These are phyloP conservation scores for Sporobolomyces pararoseus DNA, from an alignment of 768 basidiomycete genomes.

Conservation along the genomic window DNA sequence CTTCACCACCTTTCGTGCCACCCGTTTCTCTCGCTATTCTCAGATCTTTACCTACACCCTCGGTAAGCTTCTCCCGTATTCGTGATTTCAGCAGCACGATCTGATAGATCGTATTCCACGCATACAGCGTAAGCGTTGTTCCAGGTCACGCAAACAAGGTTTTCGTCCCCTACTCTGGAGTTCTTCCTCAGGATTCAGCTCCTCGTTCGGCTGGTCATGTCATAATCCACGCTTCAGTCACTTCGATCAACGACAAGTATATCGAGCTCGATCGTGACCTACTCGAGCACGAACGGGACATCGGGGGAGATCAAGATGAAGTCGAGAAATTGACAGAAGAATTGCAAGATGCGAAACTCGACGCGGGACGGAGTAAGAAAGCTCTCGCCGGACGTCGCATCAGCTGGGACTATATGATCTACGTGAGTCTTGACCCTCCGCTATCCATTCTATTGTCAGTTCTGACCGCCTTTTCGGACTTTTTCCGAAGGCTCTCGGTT, in stretches of 20 bases:
- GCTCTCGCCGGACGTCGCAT: conserved; percentile 9
- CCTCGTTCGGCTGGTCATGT: conserved; percentile 20
- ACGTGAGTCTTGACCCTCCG: conserved; percentile 17
- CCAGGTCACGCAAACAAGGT: conserved; percentile 43
- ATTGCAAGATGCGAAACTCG: conserved; percentile 22
- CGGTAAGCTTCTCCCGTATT: conserved; percentile 13
- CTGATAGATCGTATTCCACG: neutral
- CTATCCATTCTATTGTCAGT: too few species aligned
- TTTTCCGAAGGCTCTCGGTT: conserved; percentile 46
- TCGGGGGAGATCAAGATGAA: conserved; percentile 20
- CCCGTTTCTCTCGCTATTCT: neutral
- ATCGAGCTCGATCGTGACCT: conserved; percentile 43
- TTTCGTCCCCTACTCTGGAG: conserved; percentile 41
- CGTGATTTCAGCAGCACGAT: neutral
- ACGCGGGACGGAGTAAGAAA: conserved; percentile 6
- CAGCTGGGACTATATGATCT: conserved; percentile 43
- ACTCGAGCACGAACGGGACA: conserved; percentile 35
- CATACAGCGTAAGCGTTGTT: conserved; percentile 36
- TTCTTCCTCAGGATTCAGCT: conserved; percentile 18
- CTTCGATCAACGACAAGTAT: conserved; percentile 30
- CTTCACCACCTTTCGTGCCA: too few species aligned
- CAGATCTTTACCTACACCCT: conserved; percentile 45
- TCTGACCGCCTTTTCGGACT: neutral
- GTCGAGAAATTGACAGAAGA: conserved; percentile 27
- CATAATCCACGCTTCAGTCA: conserved; percentile 39